Evolutionary conservation across 495 filamentous ascomycete species (phyloP).

Genomic region (Penicillium macrosclerotiorum): DNA sequence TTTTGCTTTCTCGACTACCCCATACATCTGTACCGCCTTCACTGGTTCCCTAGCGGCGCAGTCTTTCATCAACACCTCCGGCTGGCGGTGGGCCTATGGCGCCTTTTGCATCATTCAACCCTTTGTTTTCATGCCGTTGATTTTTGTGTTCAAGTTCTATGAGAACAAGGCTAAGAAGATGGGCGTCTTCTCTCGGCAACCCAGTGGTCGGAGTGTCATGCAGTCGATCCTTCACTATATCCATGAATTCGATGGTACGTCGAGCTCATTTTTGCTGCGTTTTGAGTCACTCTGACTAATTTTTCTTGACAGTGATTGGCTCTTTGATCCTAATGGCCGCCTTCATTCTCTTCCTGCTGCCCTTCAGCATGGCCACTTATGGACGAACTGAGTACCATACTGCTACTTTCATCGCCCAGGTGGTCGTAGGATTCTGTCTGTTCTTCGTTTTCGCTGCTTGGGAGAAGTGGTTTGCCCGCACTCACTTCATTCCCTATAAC

Average conservation of each 20-base stretch:
- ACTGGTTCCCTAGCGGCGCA: constrained; percentile 26
- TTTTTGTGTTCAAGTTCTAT: constrained; percentile 48
- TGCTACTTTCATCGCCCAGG: constrained; percentile 49
- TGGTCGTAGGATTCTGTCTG: constrained; percentile 52
- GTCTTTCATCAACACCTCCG: constrained; percentile 45
- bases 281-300: too few relatives aligned
- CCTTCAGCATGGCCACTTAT: constrained; percentile 52
- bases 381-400: constrained; percentile 44
- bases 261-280: too few relatives aligned
- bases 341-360: constrained; percentile 60
- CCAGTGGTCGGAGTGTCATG: constrained; percentile 38
- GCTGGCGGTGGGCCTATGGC: constrained; percentile 61
- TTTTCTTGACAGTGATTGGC: too few relatives aligned
- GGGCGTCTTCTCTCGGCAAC: constrained; percentile 24
- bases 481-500: constrained; percentile 56
- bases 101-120: constrained; percentile 54
- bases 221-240: constrained; percentile 49
- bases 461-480: constrained; percentile 52
- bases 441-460: constrained; percentile 54
- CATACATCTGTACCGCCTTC: constrained; percentile 47
- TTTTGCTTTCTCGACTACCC: constrained; percentile 54
- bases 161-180: constrained; percentile 51
- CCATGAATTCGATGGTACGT: constrained; percentile 62
- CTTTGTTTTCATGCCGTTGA: constrained; percentile 47
- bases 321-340: constrained; percentile 53